Evolutionary conservation across 2,329 filamentous ascomycete genomes (phyloP).

Genomic region (Tolypocladium capitatum): DNA sequence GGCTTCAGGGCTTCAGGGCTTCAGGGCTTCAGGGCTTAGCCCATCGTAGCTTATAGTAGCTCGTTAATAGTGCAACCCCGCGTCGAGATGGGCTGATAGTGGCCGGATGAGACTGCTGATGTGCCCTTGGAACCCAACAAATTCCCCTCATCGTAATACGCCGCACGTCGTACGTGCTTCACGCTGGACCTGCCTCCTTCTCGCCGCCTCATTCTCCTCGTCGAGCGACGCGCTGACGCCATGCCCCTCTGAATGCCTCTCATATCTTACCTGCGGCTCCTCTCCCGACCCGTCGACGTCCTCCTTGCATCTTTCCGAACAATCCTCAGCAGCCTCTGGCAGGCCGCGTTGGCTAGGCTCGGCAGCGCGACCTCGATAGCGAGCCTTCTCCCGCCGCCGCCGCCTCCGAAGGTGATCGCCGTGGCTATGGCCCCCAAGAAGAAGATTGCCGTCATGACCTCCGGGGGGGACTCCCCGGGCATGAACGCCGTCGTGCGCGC

Average conservation of each 20-base stretch:
- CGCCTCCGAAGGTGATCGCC: constrained; percentile 2
- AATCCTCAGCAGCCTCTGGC: constrained; percentile 15
- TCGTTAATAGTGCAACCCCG: neutral
- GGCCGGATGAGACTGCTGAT: neutral
- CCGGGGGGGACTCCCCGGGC: constrained; percentile 83
- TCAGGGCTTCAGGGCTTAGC: too few species aligned
- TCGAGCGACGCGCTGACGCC: neutral
- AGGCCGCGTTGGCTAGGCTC: constrained; percentile 1
- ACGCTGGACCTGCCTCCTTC: too few species aligned
- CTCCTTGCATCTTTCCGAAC: constrained; percentile 14
- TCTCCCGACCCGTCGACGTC: constrained; percentile 5
- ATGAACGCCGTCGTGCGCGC: constrained; percentile 90
- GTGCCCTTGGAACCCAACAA: neutral
- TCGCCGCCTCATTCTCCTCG: too few species aligned
- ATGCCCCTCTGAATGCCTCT: constrained; percentile 6
- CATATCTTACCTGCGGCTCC: neutral
- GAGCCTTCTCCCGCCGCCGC: too few species aligned
- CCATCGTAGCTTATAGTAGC: too few species aligned
- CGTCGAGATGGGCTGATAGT: neutral
- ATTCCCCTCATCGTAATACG: neutral
- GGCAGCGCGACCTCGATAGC: neutral
- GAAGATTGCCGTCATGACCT: constrained; percentile 85
- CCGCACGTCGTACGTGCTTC: too few species aligned
- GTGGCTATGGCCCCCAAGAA: constrained; percentile 36
- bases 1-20: too few species aligned